Evolutionary conservation across 2,329 filamentous ascomycete species (phyloP).

Genomic region (Penicillium sp.): DNA sequence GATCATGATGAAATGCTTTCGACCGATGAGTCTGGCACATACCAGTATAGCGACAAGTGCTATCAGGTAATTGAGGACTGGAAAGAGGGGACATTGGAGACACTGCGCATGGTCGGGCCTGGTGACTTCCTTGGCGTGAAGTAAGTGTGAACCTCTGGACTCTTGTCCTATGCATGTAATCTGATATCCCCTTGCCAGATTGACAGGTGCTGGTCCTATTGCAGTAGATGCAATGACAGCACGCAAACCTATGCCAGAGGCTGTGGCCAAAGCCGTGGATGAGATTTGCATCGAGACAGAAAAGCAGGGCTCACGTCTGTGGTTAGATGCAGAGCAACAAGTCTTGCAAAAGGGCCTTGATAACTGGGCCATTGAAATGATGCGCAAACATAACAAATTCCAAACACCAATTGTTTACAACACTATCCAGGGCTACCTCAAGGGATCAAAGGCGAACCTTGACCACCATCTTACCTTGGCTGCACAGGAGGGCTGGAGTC

Average conservation of each 20-base stretch:
- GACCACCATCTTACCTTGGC: constrained; percentile 40
- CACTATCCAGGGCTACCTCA: constrained; percentile 49
- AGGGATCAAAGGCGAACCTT: constrained; percentile 40
- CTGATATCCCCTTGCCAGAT: constrained; percentile 5
- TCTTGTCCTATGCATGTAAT: no score
- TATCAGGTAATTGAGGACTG: constrained; percentile 21
- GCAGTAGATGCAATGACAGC: constrained; percentile 19
- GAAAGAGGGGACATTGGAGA: constrained; percentile 22
- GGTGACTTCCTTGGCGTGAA: constrained; percentile 24
- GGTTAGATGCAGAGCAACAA: constrained; percentile 50
- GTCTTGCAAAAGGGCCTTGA: constrained; percentile 45
- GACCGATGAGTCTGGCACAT: constrained; percentile 5
- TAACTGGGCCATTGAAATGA: constrained; percentile 46
- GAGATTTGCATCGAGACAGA: constrained; percentile 36
- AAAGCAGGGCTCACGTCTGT: constrained; percentile 38
- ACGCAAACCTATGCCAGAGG: constrained; percentile 14
- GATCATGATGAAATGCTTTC: constrained; percentile 44
- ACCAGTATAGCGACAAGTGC: constrained; percentile 16
- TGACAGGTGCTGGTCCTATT: constrained; percentile 22
- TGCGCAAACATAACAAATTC: constrained; percentile 43
- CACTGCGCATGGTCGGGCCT: constrained; percentile 19
- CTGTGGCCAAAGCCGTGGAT: constrained; percentile 34
- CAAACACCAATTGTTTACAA: constrained; percentile 38
- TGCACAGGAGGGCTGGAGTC: constrained; percentile 38
- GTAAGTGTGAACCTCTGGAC: constrained; percentile 3